Base-by-base conservation (phyloP, 2,329 filamentous ascomycete genomes). In the Penicillium corylophilum region DNA sequence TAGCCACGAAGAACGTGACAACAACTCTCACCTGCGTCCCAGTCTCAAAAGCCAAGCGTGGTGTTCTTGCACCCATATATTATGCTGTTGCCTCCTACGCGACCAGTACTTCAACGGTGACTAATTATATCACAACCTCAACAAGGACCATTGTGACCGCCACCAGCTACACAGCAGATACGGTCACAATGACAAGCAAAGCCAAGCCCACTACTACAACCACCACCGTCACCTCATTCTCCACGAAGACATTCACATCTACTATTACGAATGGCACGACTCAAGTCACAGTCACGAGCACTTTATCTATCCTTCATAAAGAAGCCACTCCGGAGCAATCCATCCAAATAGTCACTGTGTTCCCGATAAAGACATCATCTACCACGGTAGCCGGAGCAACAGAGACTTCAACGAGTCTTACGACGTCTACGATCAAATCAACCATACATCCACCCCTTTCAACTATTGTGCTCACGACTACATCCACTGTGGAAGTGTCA, bases 211-310 rank as follows among this genome's bases (percentile, higher is more conserved):
- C 31, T 18, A 42, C 36, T 6, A 33, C 20, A 15, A 35, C 26
- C 4, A 13, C 31, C 3, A 18, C 36, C 18, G n/a, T 48, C 5
- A 48, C 46, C 36, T 41, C 38, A 38, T 6, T 29, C 16, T 28
- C 22, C n/a, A 48, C 46, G 23, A 41, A n/a, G 10, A 33, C 28
- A 1, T 40, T 48, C 18, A 20, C 28, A 16, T 24, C 26, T 5
- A 48, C 46, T 10, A 28, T 48, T 7, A 36, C 36, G 3, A 9
- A 20, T 12, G 26, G 18, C 15, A 48, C 38, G 13, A 18, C 8
- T n/a, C 16, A 46, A n/a, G 16, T 48, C 29, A 48, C 46, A 20
- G 8, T 43, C 18, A 48, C 46, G 9, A 24, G 46, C 9, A 48
- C 46, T 16, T 35, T 18, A 42, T 8, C 29, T 20, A 15, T 24